These are phyloP conservation scores for Leishmania lainsoni DNA, from an alignment of 208 protist genomes.

Conservation along the genomic window DNA sequence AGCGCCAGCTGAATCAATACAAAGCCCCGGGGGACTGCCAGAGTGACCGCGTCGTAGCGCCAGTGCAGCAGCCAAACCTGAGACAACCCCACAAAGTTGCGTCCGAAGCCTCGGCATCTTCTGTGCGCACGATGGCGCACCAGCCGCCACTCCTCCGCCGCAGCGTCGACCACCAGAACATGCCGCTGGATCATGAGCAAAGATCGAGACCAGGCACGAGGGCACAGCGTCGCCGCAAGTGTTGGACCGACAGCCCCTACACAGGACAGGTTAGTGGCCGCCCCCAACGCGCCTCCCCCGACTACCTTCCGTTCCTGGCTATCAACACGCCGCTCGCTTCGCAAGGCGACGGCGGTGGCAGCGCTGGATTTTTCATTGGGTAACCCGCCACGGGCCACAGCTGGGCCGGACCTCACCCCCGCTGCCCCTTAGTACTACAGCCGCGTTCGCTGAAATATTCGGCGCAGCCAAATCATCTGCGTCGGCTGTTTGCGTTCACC, in stretches of 20 bases:
- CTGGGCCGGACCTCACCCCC: not conserved
- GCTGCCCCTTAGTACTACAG: not conserved
- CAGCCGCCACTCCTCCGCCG: not conserved
- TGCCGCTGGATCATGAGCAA: not conserved
- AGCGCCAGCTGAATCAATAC: not conserved
- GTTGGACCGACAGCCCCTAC: slow-evolving; percentile 6
- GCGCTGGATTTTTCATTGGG: not conserved
- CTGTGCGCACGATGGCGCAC: slow-evolving; percentile 13
- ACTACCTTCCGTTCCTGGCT: not conserved
- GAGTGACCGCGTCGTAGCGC: not conserved
- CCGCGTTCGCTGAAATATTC: not conserved
- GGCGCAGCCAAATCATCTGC: not conserved
- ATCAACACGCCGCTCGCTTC: not conserved
- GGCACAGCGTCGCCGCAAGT: slow-evolving; percentile 2
- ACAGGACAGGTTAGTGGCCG: not conserved
- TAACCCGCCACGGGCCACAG: not conserved
- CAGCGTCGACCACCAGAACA: not conserved
- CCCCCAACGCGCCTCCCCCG: not conserved
- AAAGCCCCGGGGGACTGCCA: not conserved
- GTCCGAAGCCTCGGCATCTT: not conserved
- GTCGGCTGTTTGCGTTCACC: not conserved
- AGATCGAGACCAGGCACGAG: not conserved
- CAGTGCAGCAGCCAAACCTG: not conserved
- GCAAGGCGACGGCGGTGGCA: not conserved
- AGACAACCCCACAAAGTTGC: not conserved